phyloP scores from a whole-genome alignment of 148 eudicot genomes.

The Spergularia marina region DNA sequence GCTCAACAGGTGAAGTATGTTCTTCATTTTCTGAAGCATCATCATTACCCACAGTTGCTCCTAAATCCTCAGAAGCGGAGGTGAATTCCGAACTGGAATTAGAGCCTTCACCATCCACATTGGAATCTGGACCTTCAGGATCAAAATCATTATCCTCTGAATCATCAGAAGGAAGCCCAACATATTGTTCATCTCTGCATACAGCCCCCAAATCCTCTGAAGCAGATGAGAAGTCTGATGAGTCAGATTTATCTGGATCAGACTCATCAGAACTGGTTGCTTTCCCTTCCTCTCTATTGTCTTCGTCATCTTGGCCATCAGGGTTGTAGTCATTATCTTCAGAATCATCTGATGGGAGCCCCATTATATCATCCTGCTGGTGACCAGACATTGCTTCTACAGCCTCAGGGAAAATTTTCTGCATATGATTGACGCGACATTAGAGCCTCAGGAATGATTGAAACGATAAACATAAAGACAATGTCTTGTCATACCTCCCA shows the following conservation, averaged over 20 bases:
- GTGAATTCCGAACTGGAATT: slow-evolving; percentile 85
- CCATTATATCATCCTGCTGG: slow-evolving; percentile 48
- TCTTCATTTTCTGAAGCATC: slow-evolving; percentile 26
- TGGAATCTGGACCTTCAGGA: slow-evolving; percentile 51
- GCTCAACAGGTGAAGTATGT: slow-evolving; percentile 27
- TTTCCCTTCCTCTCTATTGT: slow-evolving; percentile 36
- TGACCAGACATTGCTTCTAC: slow-evolving; percentile 54
- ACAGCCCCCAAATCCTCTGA: slow-evolving; percentile 54
- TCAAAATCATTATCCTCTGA: slow-evolving; percentile 89
- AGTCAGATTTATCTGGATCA: slow-evolving; percentile 29
- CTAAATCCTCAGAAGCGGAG: slow-evolving; percentile 84
- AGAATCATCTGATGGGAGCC: slow-evolving; percentile 84
- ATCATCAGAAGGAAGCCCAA: slow-evolving; percentile 81
- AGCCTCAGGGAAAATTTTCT: slow-evolving; percentile 91
- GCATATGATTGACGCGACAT: slow-evolving; percentile 24
- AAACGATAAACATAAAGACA: slow-evolving; percentile 5
- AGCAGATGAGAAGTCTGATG: slow-evolving; percentile 54
- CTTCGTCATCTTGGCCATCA: slow-evolving; percentile 48
- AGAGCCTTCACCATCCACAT: slow-evolving; percentile 42
- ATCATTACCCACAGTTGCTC: slow-evolving; percentile 34
- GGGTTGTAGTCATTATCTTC: slow-evolving; percentile 83
- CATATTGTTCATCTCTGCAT: slow-evolving; percentile 35
- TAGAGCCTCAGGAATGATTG: slow-evolving; percentile 17
- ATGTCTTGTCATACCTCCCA: slow-evolving; percentile 67
- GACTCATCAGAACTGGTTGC: slow-evolving; percentile 52